Evolutionary conservation across 495 filamentous ascomycete species (phyloP).

Genomic region (Friedmanniomyces simplex): DNA sequence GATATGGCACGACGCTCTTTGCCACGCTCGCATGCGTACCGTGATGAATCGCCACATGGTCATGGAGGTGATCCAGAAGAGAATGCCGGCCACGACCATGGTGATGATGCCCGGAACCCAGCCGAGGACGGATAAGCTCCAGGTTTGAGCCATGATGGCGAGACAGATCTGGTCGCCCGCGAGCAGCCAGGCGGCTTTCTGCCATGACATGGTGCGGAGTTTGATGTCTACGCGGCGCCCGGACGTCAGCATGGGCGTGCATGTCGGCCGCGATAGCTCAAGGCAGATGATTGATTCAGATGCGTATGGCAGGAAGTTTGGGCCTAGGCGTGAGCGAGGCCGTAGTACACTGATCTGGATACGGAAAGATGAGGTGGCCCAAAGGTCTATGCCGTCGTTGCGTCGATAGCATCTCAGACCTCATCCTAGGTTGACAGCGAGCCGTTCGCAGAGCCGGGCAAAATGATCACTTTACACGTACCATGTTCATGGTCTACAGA

Average conservation of each 20-base stretch:
- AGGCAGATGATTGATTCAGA: too few species aligned
- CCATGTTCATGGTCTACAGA: neutral
- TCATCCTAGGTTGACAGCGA: too few species aligned
- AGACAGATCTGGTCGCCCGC: constrained; percentile 86
- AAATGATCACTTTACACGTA: neutral
- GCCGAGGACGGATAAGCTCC: constrained; percentile 75
- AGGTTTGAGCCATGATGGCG: constrained; percentile 87
- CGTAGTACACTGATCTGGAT: too few species aligned
- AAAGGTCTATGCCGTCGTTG: too few species aligned
- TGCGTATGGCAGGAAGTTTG: too few species aligned
- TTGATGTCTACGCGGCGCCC: constrained; percentile 2
- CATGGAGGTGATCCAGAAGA: constrained; percentile 65
- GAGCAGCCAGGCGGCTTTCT: constrained; percentile 66
- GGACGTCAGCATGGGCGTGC: neutral
- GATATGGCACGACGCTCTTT: neutral
- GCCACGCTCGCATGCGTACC: neutral
- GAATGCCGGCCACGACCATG: constrained; percentile 57
- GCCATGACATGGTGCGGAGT: constrained; percentile 14
- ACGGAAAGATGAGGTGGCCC: too few species aligned
- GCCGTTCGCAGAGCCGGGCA: neutral
- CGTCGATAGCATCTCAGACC: too few species aligned
- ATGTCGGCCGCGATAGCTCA: too few species aligned
- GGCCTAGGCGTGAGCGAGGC: too few species aligned
- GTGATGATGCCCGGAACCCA: constrained; percentile 57
- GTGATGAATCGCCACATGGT: constrained; percentile 49